Base-by-base conservation (phyloP, 192 early-diverging fungal genomes). In the Podila minutissima region DNA sequence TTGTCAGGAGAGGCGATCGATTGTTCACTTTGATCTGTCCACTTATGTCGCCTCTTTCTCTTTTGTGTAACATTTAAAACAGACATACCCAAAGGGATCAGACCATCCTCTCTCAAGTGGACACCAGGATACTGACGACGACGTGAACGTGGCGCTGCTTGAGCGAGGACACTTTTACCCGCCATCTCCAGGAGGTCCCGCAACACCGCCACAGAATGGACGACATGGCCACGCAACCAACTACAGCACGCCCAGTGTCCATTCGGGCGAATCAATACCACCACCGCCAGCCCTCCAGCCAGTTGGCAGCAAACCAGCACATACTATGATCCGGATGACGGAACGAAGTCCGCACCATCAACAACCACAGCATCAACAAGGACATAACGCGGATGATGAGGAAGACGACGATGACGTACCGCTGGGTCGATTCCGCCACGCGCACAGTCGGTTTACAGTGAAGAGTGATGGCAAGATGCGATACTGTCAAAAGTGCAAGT, bases 401-500 rank as follows among this genome's bases (percentile, higher is more conserved):
- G 64, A 78, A 10, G 35, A 22, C 17, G 69, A 62, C 3, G 57
- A 81, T 38, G 48, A 73, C 32, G 15, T 57, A 28, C 71, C 77
- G 2, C 24, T 69, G 22, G 77, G 71, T 5, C n/a, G 53, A 55
- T 55, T 26, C n/a, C 20, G 53, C 1, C 53, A 32, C 77, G 57
- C 28, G 3, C 51, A 35, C 33, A 67, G 51, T 28, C 65, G 77
- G 28, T 73, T 83, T 8, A 85, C 78, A 1, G 81, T 85, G 38
- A 85, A 85, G 65, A 55, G 77, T 6, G 82, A 72, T 72, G 84
- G 84, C 49, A 75, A 83, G 53, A 83, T 72, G 74, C 53, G 84
- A 59, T 83, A 74, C 66, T 85, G 84, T 62, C 74, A 85, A 70
- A 85, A 85, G 72, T 85, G 84, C 68, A 58, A 83, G 71, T 68